Base-by-base conservation (phyloP, 2,329 filamentous ascomycete species). In the Trichophyton equinum region DNA sequence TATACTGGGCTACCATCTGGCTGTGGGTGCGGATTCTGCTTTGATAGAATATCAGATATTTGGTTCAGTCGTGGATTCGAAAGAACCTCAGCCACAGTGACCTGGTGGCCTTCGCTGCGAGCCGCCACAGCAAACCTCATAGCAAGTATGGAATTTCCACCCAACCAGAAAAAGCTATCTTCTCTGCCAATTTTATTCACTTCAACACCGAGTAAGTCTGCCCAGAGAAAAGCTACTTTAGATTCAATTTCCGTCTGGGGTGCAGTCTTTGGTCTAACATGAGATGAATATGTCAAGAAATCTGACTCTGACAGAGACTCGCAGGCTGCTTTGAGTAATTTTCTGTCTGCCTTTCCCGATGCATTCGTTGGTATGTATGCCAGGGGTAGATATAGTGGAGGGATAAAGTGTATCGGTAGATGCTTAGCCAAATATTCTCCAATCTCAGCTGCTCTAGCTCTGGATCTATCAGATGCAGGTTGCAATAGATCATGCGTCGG, bases 71-170 rank as follows among this genome's bases (percentile, higher is more conserved):
- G 40, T n/a, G 40, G 40, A 25, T 64, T 60, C 36, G 59, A 47
- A 71, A 85, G 84, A 60, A 84, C 79, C 27, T 81, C 76, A 1
- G 79, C 78, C 1, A 85, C 82, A 0, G 76, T 80, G 25, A 85
- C 66, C 6, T 74, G 72, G 57, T 81, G 68, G 0, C 77, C 78
- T 25, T 78, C 76, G 1, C 74, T 71, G 25, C 81, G 74, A 1
- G 80, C 77, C 59, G 80, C 78, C 2, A 82, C 79, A 0, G 84
- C 82, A 0, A 85, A 72, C 67, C 81, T 82, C 79, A 84, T 85
- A 2, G 81, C 81, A 2, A 74, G 71, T 46, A 83, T 80, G 0
- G 81, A 83, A 68, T 83, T 81, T 15, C 81, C 81, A 0, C 81
- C 81, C 0, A 82, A 72, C 8, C 76, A 74, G 72, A 83, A 83